Evolutionary conservation across 805 yeast species (phyloP), one percentile per base, ranked within the genome.

Genomic region (Metschnikowia noctiluminum): DNA sequence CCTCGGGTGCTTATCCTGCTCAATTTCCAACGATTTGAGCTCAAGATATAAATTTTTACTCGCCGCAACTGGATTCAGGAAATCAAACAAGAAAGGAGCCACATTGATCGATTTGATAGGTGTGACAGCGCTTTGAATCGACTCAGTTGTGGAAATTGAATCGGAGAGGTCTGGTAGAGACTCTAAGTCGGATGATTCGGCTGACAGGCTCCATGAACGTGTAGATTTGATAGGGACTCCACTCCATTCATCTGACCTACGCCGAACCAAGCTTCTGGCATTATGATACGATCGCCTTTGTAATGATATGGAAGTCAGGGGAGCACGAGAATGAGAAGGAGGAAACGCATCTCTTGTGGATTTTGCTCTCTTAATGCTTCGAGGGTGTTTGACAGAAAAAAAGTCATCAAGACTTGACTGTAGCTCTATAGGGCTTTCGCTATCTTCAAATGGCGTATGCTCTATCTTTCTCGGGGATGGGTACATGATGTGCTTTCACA

Each of bases 151-250:
- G n/a, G 59, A 53, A 31, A 58, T 62, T 40, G 66, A 69, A 45
- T 65, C 70, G 3, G 68, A 59, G 40, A 66, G 60, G 53, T 69
- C 75, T 1, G 73, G 73, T 46, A 70, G 62, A 2, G 71, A 66
- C 42, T 71, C 76, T 35, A 63, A 58, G 46, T 70, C 75, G 6
- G 69, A 63, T 30, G 45, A 35, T 15, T 47, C 50, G 10, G 38
- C 14, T 13, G 46, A 47, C 9, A 45, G 37, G n/a, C 14, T 28
- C 39, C 35, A 34, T 11, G 32, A 43, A 11, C 13, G 14, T 13
- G 26, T 31, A 41, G 36, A 16, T 12, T 16, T 28, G 28, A 36
- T 27, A 28, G 40, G 16, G n/a, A n/a, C 11, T 39, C 41, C 15
- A 21, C 12, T 12, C 35, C 30, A 11, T 11, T 38, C 43, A 34